phyloP scores from a whole-genome alignment of 805 yeast genomes.

The Saturnispora halmiae region DNA sequence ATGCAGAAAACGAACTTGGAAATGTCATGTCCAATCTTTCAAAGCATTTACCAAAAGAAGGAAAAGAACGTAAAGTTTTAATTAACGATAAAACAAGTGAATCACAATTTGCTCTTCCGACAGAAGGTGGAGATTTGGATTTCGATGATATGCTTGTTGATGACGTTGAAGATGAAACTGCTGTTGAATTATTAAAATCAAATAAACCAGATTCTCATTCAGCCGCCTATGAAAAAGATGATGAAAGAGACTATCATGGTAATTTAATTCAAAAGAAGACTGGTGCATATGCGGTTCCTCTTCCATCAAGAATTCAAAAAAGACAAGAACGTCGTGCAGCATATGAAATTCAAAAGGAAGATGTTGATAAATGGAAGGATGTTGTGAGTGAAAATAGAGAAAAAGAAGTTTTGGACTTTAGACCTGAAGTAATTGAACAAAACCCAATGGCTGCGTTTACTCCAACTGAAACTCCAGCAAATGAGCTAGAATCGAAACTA shows the following conservation, averaged over 20 bases:
- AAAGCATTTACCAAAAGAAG: slow-evolving; percentile 27
- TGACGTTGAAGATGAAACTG: slow-evolving; percentile 29
- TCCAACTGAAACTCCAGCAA: slow-evolving; percentile 37
- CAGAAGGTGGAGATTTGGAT: slow-evolving; percentile 49
- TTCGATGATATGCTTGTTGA: slow-evolving; percentile 66
- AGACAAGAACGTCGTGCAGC: slow-evolving; percentile 85
- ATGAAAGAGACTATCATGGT: slow-evolving; percentile 21
- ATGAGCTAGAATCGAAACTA: slow-evolving; percentile 61
- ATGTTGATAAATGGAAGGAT: slow-evolving; percentile 84
- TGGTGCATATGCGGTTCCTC: slow-evolving; percentile 63
- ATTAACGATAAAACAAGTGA: slow-evolving; percentile 49
- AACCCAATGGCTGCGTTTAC: slow-evolving; percentile 47
- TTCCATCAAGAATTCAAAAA: slow-evolving; percentile 78
- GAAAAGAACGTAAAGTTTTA: slow-evolving; percentile 37
- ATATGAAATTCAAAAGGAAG: slow-evolving; percentile 77
- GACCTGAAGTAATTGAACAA: slow-evolving; percentile 41
- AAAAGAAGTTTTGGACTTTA: slow-evolving; percentile 74
- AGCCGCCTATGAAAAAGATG: slow-evolving; percentile 20
- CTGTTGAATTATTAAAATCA: slow-evolving; percentile 34
- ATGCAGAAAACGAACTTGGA: slow-evolving; percentile 43
- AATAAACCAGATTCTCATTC: background rate
- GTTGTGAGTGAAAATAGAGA: slow-evolving; percentile 67
- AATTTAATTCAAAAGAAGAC: slow-evolving; percentile 10
- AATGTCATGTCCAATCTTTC: slow-evolving; percentile 37
- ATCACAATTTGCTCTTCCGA: slow-evolving; percentile 61